Conservation (phyloP, 352 stramenopile species). For the Pythium myriotylum region DNA sequence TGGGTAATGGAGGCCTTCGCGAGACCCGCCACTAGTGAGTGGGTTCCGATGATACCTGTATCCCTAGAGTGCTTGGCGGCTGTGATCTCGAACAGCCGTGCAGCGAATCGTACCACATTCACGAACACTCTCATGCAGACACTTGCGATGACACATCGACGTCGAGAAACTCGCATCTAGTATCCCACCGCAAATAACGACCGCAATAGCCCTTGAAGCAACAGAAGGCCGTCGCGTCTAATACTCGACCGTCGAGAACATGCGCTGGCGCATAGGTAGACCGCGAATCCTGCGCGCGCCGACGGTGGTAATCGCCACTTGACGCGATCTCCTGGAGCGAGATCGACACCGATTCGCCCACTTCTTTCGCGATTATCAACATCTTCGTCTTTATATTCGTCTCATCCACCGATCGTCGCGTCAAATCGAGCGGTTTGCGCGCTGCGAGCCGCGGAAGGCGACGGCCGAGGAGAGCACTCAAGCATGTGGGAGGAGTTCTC, state of each 20-base stretch:
- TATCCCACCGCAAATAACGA: not conserved
- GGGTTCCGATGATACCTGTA: not conserved
- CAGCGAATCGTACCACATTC: not conserved
- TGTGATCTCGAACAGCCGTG: not conserved
- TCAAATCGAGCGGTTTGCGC: not conserved
- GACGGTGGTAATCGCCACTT: not conserved
- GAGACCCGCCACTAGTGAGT: not conserved
- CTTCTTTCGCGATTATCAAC: not conserved
- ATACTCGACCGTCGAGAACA: slow-evolving; percentile 1
- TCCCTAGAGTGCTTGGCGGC: not conserved
- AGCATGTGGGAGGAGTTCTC: no score
- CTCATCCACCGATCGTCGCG: not conserved
- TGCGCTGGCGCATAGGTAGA: not conserved
- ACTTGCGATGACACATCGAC: not conserved
- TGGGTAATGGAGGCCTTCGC: no score
- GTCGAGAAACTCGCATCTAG: not conserved
- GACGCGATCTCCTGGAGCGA: not conserved
- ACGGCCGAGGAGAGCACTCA: not conserved
- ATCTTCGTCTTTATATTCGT: not conserved
- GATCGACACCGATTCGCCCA: not conserved
- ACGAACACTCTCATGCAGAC: not conserved
- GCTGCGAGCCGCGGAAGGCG: not conserved
- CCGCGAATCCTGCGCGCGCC: not conserved
- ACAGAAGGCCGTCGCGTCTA: slow-evolving; percentile 12
- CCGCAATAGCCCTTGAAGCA: not conserved